Percentiles rank a stretch among this genome's conserved stretches.
Evolutionary conservation across 495 filamentous ascomycete genomes (phyloP).

Genomic region (Annulohypoxylon maeteangense): DNA sequence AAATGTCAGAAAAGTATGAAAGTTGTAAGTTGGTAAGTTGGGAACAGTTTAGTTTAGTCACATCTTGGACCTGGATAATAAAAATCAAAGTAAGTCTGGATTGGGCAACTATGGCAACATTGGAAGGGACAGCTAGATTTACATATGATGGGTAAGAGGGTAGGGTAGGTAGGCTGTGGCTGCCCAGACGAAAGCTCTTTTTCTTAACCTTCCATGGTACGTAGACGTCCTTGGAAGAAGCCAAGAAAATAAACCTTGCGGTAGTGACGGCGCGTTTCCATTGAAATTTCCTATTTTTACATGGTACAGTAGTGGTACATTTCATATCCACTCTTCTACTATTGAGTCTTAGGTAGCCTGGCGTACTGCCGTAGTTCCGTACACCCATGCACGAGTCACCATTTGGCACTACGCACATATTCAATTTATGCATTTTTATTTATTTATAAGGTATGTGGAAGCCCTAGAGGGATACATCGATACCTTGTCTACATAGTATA

Average conservation of each 20-base stretch:
- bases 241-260: constrained; percentile 43
- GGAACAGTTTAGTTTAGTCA: constrained; percentile 15
- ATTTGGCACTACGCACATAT: neutral
- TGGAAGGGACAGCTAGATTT: constrained; percentile 28
- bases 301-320: constrained; percentile 32
- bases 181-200: constrained; percentile 31
- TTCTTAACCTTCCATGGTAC: constrained; percentile 32
- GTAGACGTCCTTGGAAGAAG: constrained; percentile 20
- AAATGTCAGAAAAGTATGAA: constrained; percentile 9
- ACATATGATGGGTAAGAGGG: constrained; percentile 41
- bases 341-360: constrained; percentile 11
- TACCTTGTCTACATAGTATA: too few relatives aligned
- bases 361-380: neutral
- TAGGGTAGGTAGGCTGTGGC: constrained; percentile 18
- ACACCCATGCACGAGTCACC: neutral
- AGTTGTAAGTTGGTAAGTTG: constrained; percentile 11
- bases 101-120: constrained; percentile 34
- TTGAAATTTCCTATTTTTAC: constrained; percentile 44
- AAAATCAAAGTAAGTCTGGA: constrained; percentile 17
- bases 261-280: constrained; percentile 41
- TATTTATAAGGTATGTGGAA: neutral
- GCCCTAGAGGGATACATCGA: too few relatives aligned
- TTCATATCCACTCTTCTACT: neutral
- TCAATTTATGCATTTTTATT: constrained; percentile 24
- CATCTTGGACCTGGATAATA: constrained; percentile 22